Base-by-base conservation (phyloP, 768 basidiomycete species). In the Hypholoma sublateritium region DNA sequence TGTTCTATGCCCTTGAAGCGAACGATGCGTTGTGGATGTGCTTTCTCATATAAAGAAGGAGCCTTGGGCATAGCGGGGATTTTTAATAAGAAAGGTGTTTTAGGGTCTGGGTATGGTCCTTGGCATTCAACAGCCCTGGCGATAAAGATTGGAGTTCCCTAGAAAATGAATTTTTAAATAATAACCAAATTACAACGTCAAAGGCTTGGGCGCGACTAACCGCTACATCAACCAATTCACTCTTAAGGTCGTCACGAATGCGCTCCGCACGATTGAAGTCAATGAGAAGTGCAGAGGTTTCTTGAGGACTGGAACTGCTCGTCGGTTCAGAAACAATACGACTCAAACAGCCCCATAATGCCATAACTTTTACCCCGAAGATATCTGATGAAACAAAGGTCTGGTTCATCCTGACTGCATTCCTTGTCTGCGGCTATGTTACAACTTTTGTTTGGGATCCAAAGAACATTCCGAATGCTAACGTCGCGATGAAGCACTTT, bases 231-330 rank as follows among this genome's bases (percentile, higher is more conserved):
- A n/a, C n/a, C n/a, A n/a, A n/a, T 32, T 32, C 5, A 5, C 41
- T 21, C 8, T n/a, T 11, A 42, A 5, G 3, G 16, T n/a, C n/a
- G 14, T 42, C 41, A n/a, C 14, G 41, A 42, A 53, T 39, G n/a
- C 19, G 14, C 21, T 53, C 52, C 9, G 52, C 37, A 14, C 13
- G 42, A 43, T 53, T 53, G 39, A 53, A 53, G 32, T 53, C 22
- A 32, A 53, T 53, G 22, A 53, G 39, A 6, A 53, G 17, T 19
- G 32, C 37, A 22, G 5, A 12, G 13, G 39, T 53, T 22, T 53
- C 37, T 22, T n/a, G 21, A 32, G 52, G 52, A 41, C 25, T 24
- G 17, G 21, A 25, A 17, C 52, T 53, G 14, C n/a, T 17, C 28
- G 13, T 41, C 3, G 11, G 42, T 42, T n/a, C 7, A n/a, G 41